These are phyloP conservation scores for Fusarium dimerum DNA, from an alignment of 2,329 filamentous ascomycete species.

Conservation along the genomic window DNA sequence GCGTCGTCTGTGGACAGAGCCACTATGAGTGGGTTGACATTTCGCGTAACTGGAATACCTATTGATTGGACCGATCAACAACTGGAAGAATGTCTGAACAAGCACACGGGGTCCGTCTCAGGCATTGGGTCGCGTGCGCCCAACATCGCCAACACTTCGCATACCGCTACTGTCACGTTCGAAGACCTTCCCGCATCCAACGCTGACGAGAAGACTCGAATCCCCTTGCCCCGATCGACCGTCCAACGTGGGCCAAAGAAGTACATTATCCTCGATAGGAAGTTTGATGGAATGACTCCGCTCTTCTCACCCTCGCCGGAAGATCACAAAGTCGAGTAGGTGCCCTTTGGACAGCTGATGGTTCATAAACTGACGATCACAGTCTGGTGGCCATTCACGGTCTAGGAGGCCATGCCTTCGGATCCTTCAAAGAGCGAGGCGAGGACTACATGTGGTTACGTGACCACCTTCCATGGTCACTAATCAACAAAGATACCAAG, in stretches of 20 bases:
- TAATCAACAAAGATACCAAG: constrained; percentile 4
- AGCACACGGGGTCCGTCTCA: neutral
- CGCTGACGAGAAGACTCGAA: neutral
- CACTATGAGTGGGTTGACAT: neutral
- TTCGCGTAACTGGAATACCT: constrained; percentile 6
- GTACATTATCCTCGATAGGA: constrained; percentile 1
- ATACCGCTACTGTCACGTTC: constrained; percentile 4
- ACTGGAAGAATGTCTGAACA: neutral
- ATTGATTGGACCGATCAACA: neutral
- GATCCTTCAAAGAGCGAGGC: constrained; percentile 31
- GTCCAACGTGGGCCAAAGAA: neutral
- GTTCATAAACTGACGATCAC: neutral
- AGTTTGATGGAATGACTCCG: constrained; percentile 7
- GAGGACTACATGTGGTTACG: constrained; percentile 32
- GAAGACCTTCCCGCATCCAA: neutral
- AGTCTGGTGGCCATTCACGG: constrained; percentile 17
- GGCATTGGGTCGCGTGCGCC: constrained; percentile 1
- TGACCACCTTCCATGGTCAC: constrained; percentile 26
- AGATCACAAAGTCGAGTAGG: constrained; percentile 5
- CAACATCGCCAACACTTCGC: constrained; percentile 1
- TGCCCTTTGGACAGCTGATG: neutral
- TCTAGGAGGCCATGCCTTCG: constrained; percentile 30
- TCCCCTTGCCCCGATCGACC: neutral
- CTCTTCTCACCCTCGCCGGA: constrained; percentile 1
- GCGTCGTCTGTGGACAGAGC: too few species aligned